Percentiles rank a stretch among this genome's conserved stretches.
Evolutionary conservation across 371 early-diverging fungal species (phyloP).

Genomic region (Syncephalastrum sp.): DNA sequence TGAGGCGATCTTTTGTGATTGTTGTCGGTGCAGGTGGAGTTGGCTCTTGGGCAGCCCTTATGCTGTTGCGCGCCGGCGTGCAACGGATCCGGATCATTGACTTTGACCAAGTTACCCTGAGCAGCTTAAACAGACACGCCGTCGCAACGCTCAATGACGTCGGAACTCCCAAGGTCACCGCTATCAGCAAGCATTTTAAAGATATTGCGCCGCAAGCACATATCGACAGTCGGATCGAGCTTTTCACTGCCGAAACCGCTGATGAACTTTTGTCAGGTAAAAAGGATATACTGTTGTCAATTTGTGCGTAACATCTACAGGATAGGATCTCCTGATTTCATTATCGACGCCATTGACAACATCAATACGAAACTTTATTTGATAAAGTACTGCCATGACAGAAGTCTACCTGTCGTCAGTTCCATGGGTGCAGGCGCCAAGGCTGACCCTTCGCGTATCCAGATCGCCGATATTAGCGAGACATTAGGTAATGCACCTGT

Average conservation of each 20-base stretch:
- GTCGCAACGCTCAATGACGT: slow-evolving; percentile 87
- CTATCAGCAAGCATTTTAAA: slow-evolving; percentile 69
- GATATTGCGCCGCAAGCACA: slow-evolving; percentile 77
- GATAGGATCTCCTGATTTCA: slow-evolving; percentile 66
- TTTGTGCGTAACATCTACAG: neutral
- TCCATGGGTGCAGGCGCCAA: slow-evolving; percentile 97
- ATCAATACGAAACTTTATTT: slow-evolving; percentile 90
- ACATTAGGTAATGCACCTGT: slow-evolving; percentile 66
- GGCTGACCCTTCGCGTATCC: slow-evolving; percentile 90
- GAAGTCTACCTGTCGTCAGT: slow-evolving; percentile 73
- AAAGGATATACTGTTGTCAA: slow-evolving; percentile 5
- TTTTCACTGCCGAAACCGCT: slow-evolving; percentile 75
- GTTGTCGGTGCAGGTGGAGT: slow-evolving; percentile 97
- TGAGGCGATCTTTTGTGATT: slow-evolving; percentile 80
- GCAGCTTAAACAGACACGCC: slow-evolving; percentile 90
- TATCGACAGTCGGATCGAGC: slow-evolving; percentile 75
- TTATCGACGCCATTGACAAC: slow-evolving; percentile 94
- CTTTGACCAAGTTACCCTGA: slow-evolving; percentile 93
- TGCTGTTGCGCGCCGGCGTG: slow-evolving; percentile 90
- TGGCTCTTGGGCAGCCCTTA: slow-evolving; percentile 88
- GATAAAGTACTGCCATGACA: slow-evolving; percentile 79
- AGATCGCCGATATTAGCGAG: slow-evolving; percentile 92
- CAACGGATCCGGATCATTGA: slow-evolving; percentile 87
- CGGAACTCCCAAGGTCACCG: slow-evolving; percentile 83
- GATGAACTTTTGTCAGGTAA: slow-evolving; percentile 66